These are phyloP conservation scores for Blepharisma japonicum DNA, from an alignment of 73 alveolate species.

Conservation along the genomic window DNA sequence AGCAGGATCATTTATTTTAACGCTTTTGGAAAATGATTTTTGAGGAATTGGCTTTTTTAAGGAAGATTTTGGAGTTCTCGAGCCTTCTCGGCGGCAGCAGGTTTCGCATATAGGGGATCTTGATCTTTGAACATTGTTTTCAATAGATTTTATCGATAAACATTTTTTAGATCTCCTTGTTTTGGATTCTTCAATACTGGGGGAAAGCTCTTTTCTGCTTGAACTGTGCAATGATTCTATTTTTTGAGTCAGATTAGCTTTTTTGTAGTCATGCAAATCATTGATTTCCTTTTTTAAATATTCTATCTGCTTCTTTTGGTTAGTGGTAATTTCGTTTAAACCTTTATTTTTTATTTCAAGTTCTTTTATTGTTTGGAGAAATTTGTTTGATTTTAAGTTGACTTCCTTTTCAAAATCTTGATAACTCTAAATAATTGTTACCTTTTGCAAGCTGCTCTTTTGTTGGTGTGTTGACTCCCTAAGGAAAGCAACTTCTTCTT, in stretches of 20 bases:
- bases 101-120: not conserved
- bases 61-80: not conserved
- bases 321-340: not conserved
- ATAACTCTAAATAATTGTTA: not conserved
- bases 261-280: not conserved
- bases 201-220: too few species aligned
- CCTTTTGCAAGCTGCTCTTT: not conserved
- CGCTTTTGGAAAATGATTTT: not conserved
- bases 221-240: too few species aligned
- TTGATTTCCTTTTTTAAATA: slow-evolving; percentile 11
- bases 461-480: not conserved
- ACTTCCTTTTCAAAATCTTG: slow-evolving; percentile 11
- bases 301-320: slow-evolving; percentile 21
- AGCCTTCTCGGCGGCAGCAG: not conserved
- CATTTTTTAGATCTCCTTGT: not conserved
- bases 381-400: not conserved
- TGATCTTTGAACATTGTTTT: not conserved
- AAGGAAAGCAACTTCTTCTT: slow-evolving; percentile 11
- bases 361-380: not conserved
- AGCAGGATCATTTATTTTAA: not conserved
- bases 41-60: too few species aligned
- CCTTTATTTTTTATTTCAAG: slow-evolving; percentile 23
- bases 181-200: not conserved
- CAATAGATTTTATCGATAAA: not conserved
- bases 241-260: not conserved